A percentile compares a stretch with the other conserved stretches of the same genome.
Evolutionary conservation across 2,329 filamentous ascomycete species (phyloP).

Genomic region (Clarireedia monteithiana): DNA sequence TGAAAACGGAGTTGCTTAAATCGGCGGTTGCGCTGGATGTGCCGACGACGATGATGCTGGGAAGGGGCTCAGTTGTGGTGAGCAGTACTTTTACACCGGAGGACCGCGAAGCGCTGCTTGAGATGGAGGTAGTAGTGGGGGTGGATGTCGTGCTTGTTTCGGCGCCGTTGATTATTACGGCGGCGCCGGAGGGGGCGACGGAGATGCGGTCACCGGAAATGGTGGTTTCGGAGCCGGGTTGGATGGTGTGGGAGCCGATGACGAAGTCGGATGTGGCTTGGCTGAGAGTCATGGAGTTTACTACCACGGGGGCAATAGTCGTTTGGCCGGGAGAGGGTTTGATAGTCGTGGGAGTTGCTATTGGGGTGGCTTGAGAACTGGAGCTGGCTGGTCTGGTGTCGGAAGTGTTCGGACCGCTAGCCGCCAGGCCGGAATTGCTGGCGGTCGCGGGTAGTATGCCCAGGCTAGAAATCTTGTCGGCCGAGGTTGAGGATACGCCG

Average conservation of each 20-base stretch:
- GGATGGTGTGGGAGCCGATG: slow-evolving; percentile 20
- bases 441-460: neutral
- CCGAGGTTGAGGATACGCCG: neutral
- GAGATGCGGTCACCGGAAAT: slow-evolving; percentile 19
- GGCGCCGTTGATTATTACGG: slow-evolving; percentile 18
- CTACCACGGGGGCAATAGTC: slow-evolving; percentile 13
- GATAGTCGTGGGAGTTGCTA: neutral
- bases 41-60: slow-evolving; percentile 16
- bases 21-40: slow-evolving; percentile 18
- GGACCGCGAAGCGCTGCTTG: neutral
- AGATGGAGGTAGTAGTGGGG: neutral
- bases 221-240: slow-evolving; percentile 20
- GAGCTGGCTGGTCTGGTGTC: neutral
- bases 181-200: slow-evolving; percentile 14
- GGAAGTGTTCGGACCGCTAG: neutral
- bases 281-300: slow-evolving; percentile 18
- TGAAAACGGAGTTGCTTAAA: slow-evolving; percentile 7
- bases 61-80: slow-evolving; percentile 1
- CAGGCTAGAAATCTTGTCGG: neutral
- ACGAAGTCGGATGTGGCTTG: slow-evolving; percentile 16
- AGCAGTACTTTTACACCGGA: neutral
- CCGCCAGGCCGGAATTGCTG: neutral
- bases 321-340: slow-evolving; percentile 6
- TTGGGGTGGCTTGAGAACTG: neutral
- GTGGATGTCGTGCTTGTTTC: slow-evolving; percentile 1